Conservation (phyloP, 2,329 filamentous ascomycete genomes). For the Dactylellina leptospora region DNA sequence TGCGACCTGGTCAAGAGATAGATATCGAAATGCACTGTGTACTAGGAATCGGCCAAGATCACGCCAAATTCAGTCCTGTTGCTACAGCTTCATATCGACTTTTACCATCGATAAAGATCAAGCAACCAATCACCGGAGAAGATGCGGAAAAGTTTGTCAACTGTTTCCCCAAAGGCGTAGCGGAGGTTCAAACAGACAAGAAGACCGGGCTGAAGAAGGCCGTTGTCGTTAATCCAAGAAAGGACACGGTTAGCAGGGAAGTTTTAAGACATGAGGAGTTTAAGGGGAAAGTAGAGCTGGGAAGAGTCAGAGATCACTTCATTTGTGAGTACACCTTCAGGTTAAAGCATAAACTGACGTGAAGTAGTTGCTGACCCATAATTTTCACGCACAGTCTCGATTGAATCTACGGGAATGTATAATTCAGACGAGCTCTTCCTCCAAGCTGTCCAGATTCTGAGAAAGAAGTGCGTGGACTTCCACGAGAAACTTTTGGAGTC, state of each 20-base stretch:
- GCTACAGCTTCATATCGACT: constrained; percentile 93
- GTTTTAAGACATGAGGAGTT: constrained; percentile 92
- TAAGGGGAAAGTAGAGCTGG: constrained; percentile 92
- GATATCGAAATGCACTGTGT: constrained; percentile 89
- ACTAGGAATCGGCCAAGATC: constrained; percentile 91
- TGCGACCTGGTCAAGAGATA: constrained; percentile 88
- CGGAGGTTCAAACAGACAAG: constrained; percentile 77
- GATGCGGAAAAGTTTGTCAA: constrained; percentile 88
- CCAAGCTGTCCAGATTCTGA: constrained; percentile 84
- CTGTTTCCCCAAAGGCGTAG: constrained; percentile 90
- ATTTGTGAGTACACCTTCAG: constrained; percentile 68
- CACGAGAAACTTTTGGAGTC: constrained; percentile 51
- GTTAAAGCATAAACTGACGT: background rate
- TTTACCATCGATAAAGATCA: constrained; percentile 85
- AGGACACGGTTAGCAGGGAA: constrained; percentile 93
- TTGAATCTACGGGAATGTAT: constrained; percentile 96
- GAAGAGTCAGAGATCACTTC: constrained; percentile 90
- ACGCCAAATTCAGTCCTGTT: constrained; percentile 96
- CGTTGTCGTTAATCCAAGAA: constrained; percentile 86
- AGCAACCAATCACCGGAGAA: constrained; percentile 80
- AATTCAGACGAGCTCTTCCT: constrained; percentile 93
- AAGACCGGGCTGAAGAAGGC: constrained; percentile 84
- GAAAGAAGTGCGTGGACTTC: constrained; percentile 73
- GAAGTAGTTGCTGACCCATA: constrained; percentile 2
- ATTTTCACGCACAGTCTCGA: constrained; percentile 65